Conservation (phyloP, 2,329 filamentous ascomycete genomes). For the Epicoccum nigrum region DNA sequence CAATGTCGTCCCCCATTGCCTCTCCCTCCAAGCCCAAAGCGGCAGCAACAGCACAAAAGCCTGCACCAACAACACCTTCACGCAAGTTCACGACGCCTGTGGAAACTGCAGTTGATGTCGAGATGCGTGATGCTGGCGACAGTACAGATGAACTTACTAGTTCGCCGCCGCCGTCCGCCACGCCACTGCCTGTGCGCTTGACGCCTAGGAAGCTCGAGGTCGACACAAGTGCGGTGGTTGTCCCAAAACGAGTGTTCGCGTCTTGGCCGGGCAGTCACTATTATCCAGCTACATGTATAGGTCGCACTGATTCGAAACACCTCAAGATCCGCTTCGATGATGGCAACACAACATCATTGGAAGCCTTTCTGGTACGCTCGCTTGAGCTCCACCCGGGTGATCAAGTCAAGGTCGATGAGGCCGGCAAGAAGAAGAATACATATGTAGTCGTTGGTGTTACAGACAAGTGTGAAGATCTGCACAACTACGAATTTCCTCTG, state of each 20-base stretch:
- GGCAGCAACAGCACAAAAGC: slow-evolving; percentile 5
- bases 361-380: slow-evolving; percentile 47
- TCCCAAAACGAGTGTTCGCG: slow-evolving; percentile 63
- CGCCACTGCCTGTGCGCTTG: slow-evolving; percentile 22
- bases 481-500: slow-evolving; percentile 38
- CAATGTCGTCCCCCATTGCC: slow-evolving; percentile 24
- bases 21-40: slow-evolving; percentile 23
- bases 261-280: slow-evolving; percentile 63
- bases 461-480: slow-evolving; percentile 37
- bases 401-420: slow-evolving; percentile 54
- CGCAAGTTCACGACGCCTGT: background rate
- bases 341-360: slow-evolving; percentile 50
- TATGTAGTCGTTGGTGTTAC: slow-evolving; percentile 55
- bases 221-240: slow-evolving; percentile 34
- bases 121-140: slow-evolving; percentile 27
- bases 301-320: slow-evolving; percentile 49
- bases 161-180: slow-evolving; percentile 21
- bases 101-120: slow-evolving; percentile 19
- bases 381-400: slow-evolving; percentile 55
- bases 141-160: slow-evolving; percentile 30
- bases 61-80: slow-evolving; percentile 22
- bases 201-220: slow-evolving; percentile 3
- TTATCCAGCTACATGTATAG: slow-evolving; percentile 66
- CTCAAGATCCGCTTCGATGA: slow-evolving; percentile 58
- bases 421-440: slow-evolving; percentile 52